Percentiles rank a stretch among this genome's conserved stretches.
Evolutionary conservation across 805 yeast genomes (phyloP).

Genomic region (Candida quercuum): DNA sequence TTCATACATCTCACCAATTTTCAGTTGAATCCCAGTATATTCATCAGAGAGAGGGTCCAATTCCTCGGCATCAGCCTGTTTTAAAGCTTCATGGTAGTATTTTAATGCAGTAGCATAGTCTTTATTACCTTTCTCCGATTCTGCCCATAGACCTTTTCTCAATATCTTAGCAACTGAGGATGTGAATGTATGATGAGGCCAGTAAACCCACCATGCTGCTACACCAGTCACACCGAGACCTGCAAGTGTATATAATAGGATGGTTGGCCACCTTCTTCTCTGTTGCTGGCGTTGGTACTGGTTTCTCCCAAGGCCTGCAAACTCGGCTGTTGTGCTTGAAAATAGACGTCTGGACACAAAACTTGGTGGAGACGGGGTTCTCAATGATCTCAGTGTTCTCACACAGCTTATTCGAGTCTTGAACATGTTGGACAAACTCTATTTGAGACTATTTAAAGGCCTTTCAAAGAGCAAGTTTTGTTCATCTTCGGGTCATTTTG

Average conservation of each 20-base stretch:
- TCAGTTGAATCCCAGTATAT: conserved; percentile 86
- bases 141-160: conserved; percentile 80
- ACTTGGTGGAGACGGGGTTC: not conserved
- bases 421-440: too few relatives aligned
- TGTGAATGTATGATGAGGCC: conserved; percentile 71
- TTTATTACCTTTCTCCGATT: conserved; percentile 51
- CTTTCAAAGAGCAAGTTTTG: too few relatives aligned
- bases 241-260: conserved; percentile 16
- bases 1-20: conserved; percentile 84
- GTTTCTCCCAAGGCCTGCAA: not conserved
- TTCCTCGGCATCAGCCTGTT: conserved; percentile 49
- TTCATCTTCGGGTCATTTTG: too few relatives aligned
- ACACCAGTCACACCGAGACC: conserved; percentile 22
- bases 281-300: conserved; percentile 7
- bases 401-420: too few relatives aligned
- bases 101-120: conserved; percentile 66
- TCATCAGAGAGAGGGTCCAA: conserved; percentile 64
- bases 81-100: conserved; percentile 69
- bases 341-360: not conserved
- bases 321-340: not conserved
- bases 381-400: too few relatives aligned
- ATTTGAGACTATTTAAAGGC: too few relatives aligned
- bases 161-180: conserved; percentile 62
- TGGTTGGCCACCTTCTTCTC: conserved; percentile 14
- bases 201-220: conserved; percentile 37